Conservation (phyloP, 2,329 filamentous ascomycete genomes). For the Colletotrichum australisinense region DNA sequence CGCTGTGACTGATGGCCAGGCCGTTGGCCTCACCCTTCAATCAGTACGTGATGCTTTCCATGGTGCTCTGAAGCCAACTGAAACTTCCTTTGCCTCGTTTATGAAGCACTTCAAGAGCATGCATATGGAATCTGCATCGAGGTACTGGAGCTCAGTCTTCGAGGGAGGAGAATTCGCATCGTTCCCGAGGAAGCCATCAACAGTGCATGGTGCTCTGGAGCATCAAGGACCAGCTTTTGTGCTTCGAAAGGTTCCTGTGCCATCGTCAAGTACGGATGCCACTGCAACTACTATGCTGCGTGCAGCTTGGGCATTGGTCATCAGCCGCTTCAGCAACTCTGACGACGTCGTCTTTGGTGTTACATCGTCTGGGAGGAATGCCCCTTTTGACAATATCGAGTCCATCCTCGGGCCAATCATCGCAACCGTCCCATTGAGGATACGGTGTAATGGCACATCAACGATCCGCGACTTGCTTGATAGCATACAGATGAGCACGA, state of each 20-base stretch:
- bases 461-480: slow-evolving; percentile 30
- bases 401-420: slow-evolving; percentile 44
- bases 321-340: slow-evolving; percentile 49
- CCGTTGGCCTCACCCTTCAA: slow-evolving; percentile 20
- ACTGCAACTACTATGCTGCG: slow-evolving; percentile 22
- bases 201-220: not conserved
- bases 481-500: slow-evolving; percentile 42
- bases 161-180: not conserved
- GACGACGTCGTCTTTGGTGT: slow-evolving; percentile 53
- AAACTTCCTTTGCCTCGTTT: slow-evolving; percentile 21
- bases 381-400: slow-evolving; percentile 36
- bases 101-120: slow-evolving; percentile 24
- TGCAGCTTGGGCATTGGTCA: slow-evolving; percentile 54
- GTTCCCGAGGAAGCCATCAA: slow-evolving; percentile 9
- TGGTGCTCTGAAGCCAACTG: not conserved
- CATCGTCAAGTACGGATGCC: not conserved
- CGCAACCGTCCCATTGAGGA: slow-evolving; percentile 26
- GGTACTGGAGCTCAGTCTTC: slow-evolving; percentile 32
- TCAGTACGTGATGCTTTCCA: slow-evolving; percentile 14
- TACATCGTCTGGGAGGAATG: slow-evolving; percentile 46
- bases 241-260: not conserved
- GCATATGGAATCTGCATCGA: not conserved
- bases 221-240: not conserved
- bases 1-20: slow-evolving; percentile 22
- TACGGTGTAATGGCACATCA: slow-evolving; percentile 4